phyloP scores from a whole-genome alignment of 2,329 filamentous ascomycete genomes.

The Cercospora zeae-maydis region DNA sequence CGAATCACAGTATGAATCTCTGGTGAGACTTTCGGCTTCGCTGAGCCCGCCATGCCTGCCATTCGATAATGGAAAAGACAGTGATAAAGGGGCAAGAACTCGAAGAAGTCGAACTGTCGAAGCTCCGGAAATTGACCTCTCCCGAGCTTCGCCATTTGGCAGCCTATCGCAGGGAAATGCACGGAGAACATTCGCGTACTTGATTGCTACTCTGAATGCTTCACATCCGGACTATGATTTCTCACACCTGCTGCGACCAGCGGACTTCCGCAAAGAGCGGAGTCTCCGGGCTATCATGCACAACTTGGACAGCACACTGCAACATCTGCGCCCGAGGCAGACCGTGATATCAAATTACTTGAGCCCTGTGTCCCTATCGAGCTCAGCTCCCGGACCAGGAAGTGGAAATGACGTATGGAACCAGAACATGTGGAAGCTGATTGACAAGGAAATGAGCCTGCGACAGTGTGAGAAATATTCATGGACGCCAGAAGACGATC shows the following conservation, averaged over 20 bases:
- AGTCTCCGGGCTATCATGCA: slow-evolving; percentile 78
- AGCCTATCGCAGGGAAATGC: slow-evolving; percentile 83
- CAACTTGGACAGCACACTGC: slow-evolving; percentile 80
- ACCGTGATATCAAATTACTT: slow-evolving; percentile 27
- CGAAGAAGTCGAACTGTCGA: slow-evolving; percentile 31
- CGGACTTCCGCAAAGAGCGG: slow-evolving; percentile 83
- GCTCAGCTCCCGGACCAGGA: slow-evolving; percentile 28
- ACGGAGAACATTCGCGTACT: slow-evolving; percentile 87
- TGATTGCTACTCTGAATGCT: slow-evolving; percentile 94
- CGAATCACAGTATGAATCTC: slow-evolving; percentile 84
- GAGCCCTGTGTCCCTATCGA: slow-evolving; percentile 28
- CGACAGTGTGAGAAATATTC: slow-evolving; percentile 85
- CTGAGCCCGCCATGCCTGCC: slow-evolving; percentile 67
- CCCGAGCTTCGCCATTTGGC: slow-evolving; percentile 86
- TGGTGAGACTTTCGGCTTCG: slow-evolving; percentile 79
- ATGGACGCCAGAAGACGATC: slow-evolving; percentile 84
- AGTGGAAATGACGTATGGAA: slow-evolving; percentile 60
- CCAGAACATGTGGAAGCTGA: slow-evolving; percentile 83
- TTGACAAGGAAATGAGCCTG: slow-evolving; percentile 92
- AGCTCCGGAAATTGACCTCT: slow-evolving; percentile 57
- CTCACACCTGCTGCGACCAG: slow-evolving; percentile 81
- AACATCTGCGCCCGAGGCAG: slow-evolving; percentile 68
- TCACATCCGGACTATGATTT: slow-evolving; percentile 97
- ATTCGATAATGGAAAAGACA: slow-evolving; percentile 26
- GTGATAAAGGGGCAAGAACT: slow-evolving; percentile 30